Percentiles rank a stretch among this genome's conserved stretches.
Evolutionary conservation across 257 asterid species (phyloP).

Genomic region (Ligustrum vulgare): DNA sequence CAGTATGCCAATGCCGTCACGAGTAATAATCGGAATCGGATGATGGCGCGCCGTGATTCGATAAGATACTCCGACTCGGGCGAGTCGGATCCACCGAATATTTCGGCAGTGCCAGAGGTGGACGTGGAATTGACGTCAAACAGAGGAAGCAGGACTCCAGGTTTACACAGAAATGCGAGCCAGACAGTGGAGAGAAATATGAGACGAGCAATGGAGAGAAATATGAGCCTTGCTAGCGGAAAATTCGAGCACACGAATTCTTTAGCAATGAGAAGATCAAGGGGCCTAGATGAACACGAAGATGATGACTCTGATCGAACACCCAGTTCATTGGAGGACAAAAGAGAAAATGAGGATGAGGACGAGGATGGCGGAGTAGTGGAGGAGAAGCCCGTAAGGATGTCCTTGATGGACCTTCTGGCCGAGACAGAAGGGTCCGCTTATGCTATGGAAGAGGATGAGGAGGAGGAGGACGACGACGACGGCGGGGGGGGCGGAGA

Average conservation of each 20-base stretch:
- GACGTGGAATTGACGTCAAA: slow-evolving; percentile 4
- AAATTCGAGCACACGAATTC: slow-evolving; percentile 33
- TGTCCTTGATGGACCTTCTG: slow-evolving; percentile 76
- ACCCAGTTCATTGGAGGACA: background rate
- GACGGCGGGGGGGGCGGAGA: slow-evolving; percentile 24
- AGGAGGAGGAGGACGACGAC: slow-evolving; percentile 45
- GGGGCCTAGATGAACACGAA: slow-evolving; percentile 24
- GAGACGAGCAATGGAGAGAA: slow-evolving; percentile 25
- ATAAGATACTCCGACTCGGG: slow-evolving; percentile 25
- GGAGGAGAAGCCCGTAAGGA: slow-evolving; percentile 39
- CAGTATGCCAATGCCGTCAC: slow-evolving; percentile 11
- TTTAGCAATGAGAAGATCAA: slow-evolving; percentile 30
- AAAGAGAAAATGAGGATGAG: slow-evolving; percentile 21
- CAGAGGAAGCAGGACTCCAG: slow-evolving; percentile 25
- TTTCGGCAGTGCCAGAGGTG: slow-evolving; percentile 19
- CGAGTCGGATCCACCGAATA: slow-evolving; percentile 27
- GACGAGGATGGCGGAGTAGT: slow-evolving; percentile 9
- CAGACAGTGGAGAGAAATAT: slow-evolving; percentile 26
- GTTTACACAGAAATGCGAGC: slow-evolving; percentile 37
- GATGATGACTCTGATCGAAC: background rate
- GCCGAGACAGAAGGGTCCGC: slow-evolving; percentile 64
- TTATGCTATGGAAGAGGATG: slow-evolving; percentile 52
- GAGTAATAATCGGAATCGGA: slow-evolving; percentile 8
- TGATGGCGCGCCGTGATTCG: slow-evolving; percentile 40
- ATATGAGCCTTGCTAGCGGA: slow-evolving; percentile 21